These are phyloP conservation scores for Myxozyma vanderwaltii DNA, from an alignment of 805 yeast species.

Conservation along the genomic window DNA sequence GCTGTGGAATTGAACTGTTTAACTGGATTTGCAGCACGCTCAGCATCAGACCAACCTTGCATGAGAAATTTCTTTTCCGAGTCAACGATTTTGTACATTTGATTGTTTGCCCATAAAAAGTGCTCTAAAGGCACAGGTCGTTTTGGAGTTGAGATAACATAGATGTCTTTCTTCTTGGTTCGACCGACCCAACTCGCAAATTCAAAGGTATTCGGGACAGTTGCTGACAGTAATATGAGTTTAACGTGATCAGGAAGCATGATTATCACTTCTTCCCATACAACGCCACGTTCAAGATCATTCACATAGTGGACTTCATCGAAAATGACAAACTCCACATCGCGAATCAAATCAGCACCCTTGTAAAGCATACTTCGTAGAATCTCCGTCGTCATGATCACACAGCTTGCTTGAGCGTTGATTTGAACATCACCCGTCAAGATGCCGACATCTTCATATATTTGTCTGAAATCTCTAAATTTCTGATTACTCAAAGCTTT, in stretches of 20 bases:
- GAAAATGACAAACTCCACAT: constrained; percentile 95
- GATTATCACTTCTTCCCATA: constrained; percentile 98
- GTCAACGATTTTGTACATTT: constrained; percentile 71
- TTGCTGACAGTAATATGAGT: constrained; percentile 86
- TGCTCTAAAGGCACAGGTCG: constrained; percentile 96
- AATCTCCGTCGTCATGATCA: constrained; percentile 97
- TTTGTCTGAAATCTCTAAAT: constrained; percentile 81
- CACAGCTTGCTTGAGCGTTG: constrained; percentile 92
- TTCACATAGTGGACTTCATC: constrained; percentile 98
- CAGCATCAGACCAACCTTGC: constrained; percentile 44
- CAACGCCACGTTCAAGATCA: constrained; percentile 96
- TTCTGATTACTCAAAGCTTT: constrained; percentile 89
- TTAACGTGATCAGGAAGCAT: constrained; percentile 97
- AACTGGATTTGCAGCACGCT: constrained; percentile 45
- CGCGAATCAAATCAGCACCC: constrained; percentile 95
- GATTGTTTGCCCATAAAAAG: constrained; percentile 77
- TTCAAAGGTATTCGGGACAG: constrained; percentile 97
- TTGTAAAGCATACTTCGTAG: constrained; percentile 91
- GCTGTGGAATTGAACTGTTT: constrained; percentile 14
- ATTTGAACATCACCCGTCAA: constrained; percentile 98
- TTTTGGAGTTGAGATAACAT: constrained; percentile 93
- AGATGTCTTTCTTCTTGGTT: constrained; percentile 92
- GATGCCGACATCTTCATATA: constrained; percentile 86
- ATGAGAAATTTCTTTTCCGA: constrained; percentile 70
- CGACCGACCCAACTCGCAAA: constrained; percentile 99